Evolutionary conservation across 2,329 filamentous ascomycete species (phyloP), one percentile per base, ranked within the genome.

Genomic region (Colletotrichum liaoningense): DNA sequence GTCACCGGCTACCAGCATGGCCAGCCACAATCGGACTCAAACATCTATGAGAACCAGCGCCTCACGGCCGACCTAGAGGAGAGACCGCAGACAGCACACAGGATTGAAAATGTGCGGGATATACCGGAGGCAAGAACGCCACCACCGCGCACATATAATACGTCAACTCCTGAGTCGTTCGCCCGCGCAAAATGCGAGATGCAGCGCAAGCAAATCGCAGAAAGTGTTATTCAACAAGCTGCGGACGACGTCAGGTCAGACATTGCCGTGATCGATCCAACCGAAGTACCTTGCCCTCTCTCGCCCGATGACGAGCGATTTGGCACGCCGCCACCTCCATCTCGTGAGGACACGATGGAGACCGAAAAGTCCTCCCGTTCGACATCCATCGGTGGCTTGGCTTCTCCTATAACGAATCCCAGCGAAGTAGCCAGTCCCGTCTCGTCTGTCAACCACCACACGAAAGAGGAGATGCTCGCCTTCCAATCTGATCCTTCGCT

Each of bases 401-500:
- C 83, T 9, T 89, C 88, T 0, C 88, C 89, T 1, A 77, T 89
- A 30, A 90, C 88, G 1, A 90, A 87, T 76, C 88, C 88, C 0
- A 89, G 88, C 76, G 88, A 89, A 66, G 81, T 85, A 1, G 82
- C 85, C 5, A 89, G 88, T 73, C 88, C 88, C 5, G 80, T 87
- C 5, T 85, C 84, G 24, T 81, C 83, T 2, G 71, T 81, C 65
- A 83, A 83, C 56, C 79, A 79, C 7, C 80, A 83, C 5, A 81
- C 81, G 26, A 84, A 84, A 73, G 86, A 87, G 6, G 83, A 86
- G 9, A 87, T 88, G 76, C 77, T 88, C 19, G 84, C 83, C 3
- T 92, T 91, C 79, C 89, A 89, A 68, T 92, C 90, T 3, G 90
- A 92, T 65, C 90, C 90, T 0, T 93, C 91, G 5, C 81, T 93